Evolutionary conservation across 2,329 filamentous ascomycete species (phyloP).

Genomic region (Aspergillus transmontanensis): DNA sequence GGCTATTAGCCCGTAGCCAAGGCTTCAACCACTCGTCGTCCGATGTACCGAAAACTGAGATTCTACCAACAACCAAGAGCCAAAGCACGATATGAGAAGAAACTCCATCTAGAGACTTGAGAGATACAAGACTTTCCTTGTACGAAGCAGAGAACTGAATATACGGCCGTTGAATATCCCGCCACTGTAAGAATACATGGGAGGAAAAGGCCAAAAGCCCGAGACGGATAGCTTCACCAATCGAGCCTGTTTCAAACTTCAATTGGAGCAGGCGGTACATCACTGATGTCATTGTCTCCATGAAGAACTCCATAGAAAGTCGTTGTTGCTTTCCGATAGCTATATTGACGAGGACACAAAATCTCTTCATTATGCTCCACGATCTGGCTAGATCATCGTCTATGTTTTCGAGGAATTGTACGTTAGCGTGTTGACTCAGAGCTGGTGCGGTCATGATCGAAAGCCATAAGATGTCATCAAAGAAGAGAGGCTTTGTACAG

Average conservation of each 20-base stretch:
- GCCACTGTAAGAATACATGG: slow-evolving; percentile 39
- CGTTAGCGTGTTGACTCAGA: background rate
- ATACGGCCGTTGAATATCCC: background rate
- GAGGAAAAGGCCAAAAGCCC: slow-evolving; percentile 43
- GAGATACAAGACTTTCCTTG: background rate
- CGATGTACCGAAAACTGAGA: background rate
- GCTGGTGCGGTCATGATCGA: background rate
- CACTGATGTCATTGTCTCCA: slow-evolving; percentile 41
- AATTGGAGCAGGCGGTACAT: slow-evolving; percentile 46
- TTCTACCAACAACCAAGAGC: background rate
- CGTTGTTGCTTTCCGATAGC: slow-evolving; percentile 21
- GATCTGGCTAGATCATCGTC: background rate
- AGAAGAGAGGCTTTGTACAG: background rate
- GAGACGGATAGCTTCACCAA: slow-evolving; percentile 42
- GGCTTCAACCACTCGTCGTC: background rate
- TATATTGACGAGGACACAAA: background rate
- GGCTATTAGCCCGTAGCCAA: background rate
- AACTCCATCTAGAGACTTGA: background rate
- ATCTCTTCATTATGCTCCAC: slow-evolving; percentile 1
- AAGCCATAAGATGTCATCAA: background rate
- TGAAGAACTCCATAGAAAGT: slow-evolving; percentile 24
- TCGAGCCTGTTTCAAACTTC: slow-evolving; percentile 28
- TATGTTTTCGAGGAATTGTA: background rate
- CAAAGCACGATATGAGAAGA: slow-evolving; percentile 1
- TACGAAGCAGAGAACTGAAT: background rate